Evolutionary conservation across 345 rosid genomes (phyloP).

Genomic region (Rhodomyrtus tomentosa): DNA sequence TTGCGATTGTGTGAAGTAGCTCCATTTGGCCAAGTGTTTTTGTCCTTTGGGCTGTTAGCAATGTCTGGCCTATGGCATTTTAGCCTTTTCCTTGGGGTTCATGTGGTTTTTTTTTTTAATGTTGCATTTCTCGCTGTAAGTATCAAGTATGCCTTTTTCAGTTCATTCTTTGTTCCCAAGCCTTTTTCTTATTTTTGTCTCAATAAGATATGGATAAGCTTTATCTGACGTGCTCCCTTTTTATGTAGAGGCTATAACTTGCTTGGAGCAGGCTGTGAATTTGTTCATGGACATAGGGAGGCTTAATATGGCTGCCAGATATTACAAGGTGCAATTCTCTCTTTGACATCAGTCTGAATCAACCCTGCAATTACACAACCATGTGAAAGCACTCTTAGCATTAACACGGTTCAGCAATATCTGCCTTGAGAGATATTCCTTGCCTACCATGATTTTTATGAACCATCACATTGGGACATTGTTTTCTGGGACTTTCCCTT

Average conservation of each 20-base stretch:
- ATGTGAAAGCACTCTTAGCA: neutral
- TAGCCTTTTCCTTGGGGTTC: neutral
- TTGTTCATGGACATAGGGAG: conserved; percentile 88
- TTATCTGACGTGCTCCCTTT: neutral
- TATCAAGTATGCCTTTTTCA: neutral
- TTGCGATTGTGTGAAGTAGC: neutral
- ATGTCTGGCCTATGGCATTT: neutral
- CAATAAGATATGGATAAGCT: neutral
- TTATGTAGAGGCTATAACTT: conserved; percentile 79
- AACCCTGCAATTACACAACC: neutral
- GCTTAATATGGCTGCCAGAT: conserved; percentile 98
- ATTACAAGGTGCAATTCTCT: conserved; percentile 48
- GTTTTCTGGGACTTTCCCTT: neutral
- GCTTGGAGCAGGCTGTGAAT: conserved; percentile 76
- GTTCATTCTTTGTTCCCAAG: neutral
- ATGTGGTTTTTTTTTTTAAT: neutral
- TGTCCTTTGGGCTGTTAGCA: neutral
- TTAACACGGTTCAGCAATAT: neutral
- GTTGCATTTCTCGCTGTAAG: neutral
- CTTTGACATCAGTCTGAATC: neutral
- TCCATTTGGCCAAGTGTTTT: neutral
- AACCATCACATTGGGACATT: neutral
- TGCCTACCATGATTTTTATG: neutral
- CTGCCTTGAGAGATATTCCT: neutral
- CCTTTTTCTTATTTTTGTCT: neutral